Evolutionary conservation across 768 basidiomycete species (phyloP).

Genomic region (Hypholoma sublateritium): DNA sequence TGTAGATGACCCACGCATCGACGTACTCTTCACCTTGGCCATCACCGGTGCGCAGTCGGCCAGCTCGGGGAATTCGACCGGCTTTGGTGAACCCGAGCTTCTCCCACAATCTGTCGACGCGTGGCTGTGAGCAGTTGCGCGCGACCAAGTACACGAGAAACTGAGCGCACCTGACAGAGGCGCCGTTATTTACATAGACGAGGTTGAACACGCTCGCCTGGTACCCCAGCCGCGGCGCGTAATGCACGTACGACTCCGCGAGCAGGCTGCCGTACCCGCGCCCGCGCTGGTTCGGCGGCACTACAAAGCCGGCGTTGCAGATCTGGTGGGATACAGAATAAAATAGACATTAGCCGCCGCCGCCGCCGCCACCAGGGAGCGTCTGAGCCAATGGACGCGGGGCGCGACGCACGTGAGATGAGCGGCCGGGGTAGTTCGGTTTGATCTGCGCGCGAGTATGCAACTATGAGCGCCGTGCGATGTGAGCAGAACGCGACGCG

Average conservation of each 20-base stretch:
- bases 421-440: constrained; percentile 88
- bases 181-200: constrained; percentile 83
- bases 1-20: constrained; percentile 86
- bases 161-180: constrained; percentile 60
- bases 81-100: constrained; percentile 74
- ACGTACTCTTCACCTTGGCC: constrained; percentile 83
- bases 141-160: not conserved
- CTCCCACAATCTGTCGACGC: constrained; percentile 70
- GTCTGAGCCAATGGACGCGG: constrained; percentile 13
- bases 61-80: constrained; percentile 75
- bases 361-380: not conserved
- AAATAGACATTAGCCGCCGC: constrained; percentile 7
- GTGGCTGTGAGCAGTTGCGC: not conserved
- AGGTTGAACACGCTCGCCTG: constrained; percentile 86
- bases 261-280: constrained; percentile 69
- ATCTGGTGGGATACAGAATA: constrained; percentile 42
- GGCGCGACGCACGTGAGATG: constrained; percentile 72
- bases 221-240: constrained; percentile 79
- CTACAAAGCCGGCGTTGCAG: constrained; percentile 89
- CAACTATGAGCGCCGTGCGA: not conserved
- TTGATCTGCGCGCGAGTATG: constrained; percentile 48
- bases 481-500: not conserved
- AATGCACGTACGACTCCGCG: constrained; percentile 76
- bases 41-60: constrained; percentile 64
- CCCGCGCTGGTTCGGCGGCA: constrained; percentile 61